Percentiles rank a stretch among this genome's conserved stretches.
These are phyloP conservation scores for Paramecium tetraurelia DNA, from an alignment of 73 alveolate genomes.

Conservation along the genomic window DNA sequence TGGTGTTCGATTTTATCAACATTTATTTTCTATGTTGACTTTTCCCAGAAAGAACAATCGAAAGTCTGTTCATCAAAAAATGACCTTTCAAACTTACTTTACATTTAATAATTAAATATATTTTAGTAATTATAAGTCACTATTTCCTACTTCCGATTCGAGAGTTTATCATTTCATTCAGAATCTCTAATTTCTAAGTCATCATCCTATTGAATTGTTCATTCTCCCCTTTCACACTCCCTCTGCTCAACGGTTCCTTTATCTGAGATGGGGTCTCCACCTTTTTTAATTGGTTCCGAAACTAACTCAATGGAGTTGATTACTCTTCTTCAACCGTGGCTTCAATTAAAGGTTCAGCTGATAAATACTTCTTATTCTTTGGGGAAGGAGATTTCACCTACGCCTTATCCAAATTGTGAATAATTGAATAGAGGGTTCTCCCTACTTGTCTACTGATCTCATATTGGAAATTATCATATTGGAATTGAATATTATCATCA, in stretches of 20 bases:
- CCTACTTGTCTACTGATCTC: constrained; percentile 36
- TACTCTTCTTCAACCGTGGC: constrained; percentile 9
- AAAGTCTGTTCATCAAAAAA: not conserved
- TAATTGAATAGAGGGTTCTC: constrained; percentile 2
- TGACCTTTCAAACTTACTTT: not conserved
- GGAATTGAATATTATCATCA: not conserved
- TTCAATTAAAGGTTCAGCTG: constrained; percentile 5
- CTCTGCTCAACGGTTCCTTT: not conserved
- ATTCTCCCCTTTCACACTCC: not conserved
- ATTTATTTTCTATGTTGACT: not conserved
- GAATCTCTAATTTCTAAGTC: constrained; percentile 14
- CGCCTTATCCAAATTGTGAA: not conserved
- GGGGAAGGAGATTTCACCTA: constrained; percentile 12
- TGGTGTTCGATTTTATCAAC: not conserved
- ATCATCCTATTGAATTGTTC: not conserved
- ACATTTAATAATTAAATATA: not conserved
- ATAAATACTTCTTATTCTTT: not conserved
- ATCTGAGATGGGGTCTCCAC: not conserved
- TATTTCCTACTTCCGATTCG: not conserved
- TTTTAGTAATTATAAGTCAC: not conserved
- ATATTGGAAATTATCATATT: constrained; percentile 39
- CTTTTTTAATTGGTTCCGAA: not conserved
- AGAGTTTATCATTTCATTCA: constrained; percentile 14
- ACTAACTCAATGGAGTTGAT: not conserved
- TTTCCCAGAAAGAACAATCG: not conserved